Conservation (phyloP, 495 filamentous ascomycete genomes). For the Amniculicola lignicola region DNA sequence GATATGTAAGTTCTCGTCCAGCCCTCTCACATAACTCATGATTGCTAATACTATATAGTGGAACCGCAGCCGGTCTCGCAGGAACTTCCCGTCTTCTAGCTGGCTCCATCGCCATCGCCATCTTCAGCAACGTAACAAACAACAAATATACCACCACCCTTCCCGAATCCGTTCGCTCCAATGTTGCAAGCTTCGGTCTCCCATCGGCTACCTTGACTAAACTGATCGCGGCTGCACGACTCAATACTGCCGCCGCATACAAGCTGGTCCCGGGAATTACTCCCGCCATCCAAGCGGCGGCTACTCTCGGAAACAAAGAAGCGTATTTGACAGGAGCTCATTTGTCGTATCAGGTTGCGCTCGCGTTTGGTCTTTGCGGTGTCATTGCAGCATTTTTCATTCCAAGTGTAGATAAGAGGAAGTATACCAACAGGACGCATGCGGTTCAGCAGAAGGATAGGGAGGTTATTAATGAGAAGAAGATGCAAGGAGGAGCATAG, state of each 20-base stretch:
- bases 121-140: slow-evolving; percentile 27
- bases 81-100: slow-evolving; percentile 23
- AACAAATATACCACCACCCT: slow-evolving; percentile 25
- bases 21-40: not conserved
- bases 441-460: slow-evolving; percentile 27
- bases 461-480: slow-evolving; percentile 29
- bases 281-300: slow-evolving; percentile 24
- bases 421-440: slow-evolving; percentile 32
- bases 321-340: slow-evolving; percentile 28
- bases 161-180: not conserved
- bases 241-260: slow-evolving; percentile 21
- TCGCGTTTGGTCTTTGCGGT: slow-evolving; percentile 30
- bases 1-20: slow-evolving; percentile 20
- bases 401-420: slow-evolving; percentile 19
- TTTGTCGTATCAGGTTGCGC: slow-evolving; percentile 28
- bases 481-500: slow-evolving; percentile 6
- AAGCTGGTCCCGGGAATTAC: slow-evolving; percentile 24
- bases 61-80: slow-evolving; percentile 24
- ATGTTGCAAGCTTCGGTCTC: slow-evolving; percentile 15
- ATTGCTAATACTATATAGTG: slow-evolving; percentile 4
- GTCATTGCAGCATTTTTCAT: slow-evolving; percentile 32
- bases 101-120: slow-evolving; percentile 27
- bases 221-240: slow-evolving; percentile 15
- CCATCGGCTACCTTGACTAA: slow-evolving; percentile 4
- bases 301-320: slow-evolving; percentile 17